phyloP scores from a whole-genome alignment of 2,329 filamentous ascomycete species.

The Penicillium sp. region DNA sequence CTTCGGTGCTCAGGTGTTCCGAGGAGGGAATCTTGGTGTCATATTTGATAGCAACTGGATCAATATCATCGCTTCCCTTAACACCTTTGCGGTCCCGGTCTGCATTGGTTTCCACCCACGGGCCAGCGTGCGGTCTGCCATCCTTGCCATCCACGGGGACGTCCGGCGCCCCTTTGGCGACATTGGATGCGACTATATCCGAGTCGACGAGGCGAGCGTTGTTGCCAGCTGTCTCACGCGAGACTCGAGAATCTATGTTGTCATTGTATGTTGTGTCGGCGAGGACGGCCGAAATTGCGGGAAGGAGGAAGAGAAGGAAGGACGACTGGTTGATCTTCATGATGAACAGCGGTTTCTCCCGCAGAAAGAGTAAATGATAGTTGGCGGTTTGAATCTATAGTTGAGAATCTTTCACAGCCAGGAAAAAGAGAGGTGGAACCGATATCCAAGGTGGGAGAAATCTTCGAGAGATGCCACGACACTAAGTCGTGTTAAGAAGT shows the following conservation, averaged over 20 bases:
- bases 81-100: conserved; percentile 47
- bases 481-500: neutral
- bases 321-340: conserved; percentile 38
- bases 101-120: conserved; percentile 56
- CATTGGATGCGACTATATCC: conserved; percentile 21
- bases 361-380: conserved; percentile 10
- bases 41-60: conserved; percentile 28
- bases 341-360: conserved; percentile 6
- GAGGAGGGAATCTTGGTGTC: conserved; percentile 27
- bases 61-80: conserved; percentile 35
- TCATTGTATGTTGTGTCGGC: conserved; percentile 19
- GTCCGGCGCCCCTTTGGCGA: conserved; percentile 64
- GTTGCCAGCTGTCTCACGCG: conserved; percentile 11
- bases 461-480: conserved; percentile 5
- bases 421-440: neutral
- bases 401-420: neutral
- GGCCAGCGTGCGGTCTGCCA: conserved; percentile 88
- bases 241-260: conserved; percentile 13
- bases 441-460: conserved; percentile 2
- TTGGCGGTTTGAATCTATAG: neutral
- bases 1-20: conserved; percentile 40
- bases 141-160: conserved; percentile 90
- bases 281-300: conserved; percentile 31
- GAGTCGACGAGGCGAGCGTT: conserved; percentile 18
- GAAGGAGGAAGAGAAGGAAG: conserved; percentile 37